A percentile compares a stretch with the other conserved stretches of the same genome.
phyloP scores from a whole-genome alignment of 352 stramenopile species.

The Hyaloperonospora arabidopsidis region DNA sequence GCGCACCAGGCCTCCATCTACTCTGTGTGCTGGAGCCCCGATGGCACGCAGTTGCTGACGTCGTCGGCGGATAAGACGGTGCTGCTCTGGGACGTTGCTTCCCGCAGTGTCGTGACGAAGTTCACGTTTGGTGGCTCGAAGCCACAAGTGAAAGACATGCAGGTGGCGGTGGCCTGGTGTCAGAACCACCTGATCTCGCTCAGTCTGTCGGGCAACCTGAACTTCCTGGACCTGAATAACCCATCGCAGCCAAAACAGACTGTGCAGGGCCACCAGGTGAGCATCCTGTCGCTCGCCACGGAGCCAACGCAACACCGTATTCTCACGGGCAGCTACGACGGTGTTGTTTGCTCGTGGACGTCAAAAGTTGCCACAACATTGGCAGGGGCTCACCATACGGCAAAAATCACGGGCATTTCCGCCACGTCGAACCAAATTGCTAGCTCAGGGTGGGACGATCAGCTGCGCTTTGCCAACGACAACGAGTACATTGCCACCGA shows the following conservation, averaged over 20 bases:
- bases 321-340: constrained; percentile 92
- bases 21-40: constrained; percentile 87
- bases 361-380: constrained; percentile 42
- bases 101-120: constrained; percentile 58
- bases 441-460: constrained; percentile 90
- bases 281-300: constrained; percentile 83
- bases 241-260: constrained; percentile 68
- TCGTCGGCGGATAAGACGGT: constrained; percentile 95
- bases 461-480: constrained; percentile 63
- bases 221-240: constrained; percentile 64
- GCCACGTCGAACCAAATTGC: constrained; percentile 57
- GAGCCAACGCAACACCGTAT: constrained; percentile 63
- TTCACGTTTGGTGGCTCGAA: constrained; percentile 65
- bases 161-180: constrained; percentile 62
- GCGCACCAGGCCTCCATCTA: constrained; percentile 92
- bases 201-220: constrained; percentile 78
- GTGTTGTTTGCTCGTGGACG: constrained; percentile 88
- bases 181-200: constrained; percentile 78
- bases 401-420: constrained; percentile 78
- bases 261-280: constrained; percentile 87
- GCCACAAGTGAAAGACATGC: constrained; percentile 78
- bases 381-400: constrained; percentile 42
- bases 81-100: constrained; percentile 86
- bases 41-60: constrained; percentile 88
- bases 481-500: constrained; percentile 54